Evolutionary conservation across 108 stramenopile species (phyloP).

Genomic region (Fistulifera solaris): DNA sequence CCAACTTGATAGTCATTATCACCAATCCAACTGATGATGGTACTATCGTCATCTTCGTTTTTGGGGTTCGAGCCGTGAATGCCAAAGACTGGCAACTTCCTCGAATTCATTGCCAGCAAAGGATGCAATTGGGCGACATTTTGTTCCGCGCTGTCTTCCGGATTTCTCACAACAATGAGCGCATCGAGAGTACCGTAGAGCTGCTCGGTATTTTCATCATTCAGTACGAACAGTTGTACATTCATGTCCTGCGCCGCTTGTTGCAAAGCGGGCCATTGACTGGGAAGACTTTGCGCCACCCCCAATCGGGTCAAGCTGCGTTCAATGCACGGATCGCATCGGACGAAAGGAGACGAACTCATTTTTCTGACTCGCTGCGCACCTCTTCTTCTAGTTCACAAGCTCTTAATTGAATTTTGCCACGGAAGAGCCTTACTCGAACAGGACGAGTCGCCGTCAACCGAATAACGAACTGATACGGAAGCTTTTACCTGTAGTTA

Average conservation of each 20-base stretch:
- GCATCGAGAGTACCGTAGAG: neutral
- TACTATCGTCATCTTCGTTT: neutral
- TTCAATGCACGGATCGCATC: slow-evolving; percentile 7
- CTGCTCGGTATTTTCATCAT: neutral
- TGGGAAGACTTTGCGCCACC: neutral
- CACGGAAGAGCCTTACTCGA: too few species aligned
- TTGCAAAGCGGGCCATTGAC: neutral
- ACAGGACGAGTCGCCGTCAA: too few species aligned
- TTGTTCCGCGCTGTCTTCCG: neutral
- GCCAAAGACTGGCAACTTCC: neutral
- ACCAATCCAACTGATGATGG: neutral
- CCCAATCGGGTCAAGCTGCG: neutral
- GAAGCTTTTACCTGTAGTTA: too few species aligned
- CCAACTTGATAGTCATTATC: neutral
- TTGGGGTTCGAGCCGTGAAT: neutral
- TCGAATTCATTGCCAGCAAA: neutral
- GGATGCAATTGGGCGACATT: neutral
- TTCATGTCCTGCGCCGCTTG: slow-evolving; percentile 4
- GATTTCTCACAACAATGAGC: neutral
- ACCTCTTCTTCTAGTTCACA: neutral
- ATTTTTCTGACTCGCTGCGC: neutral
- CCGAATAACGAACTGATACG: too few species aligned
- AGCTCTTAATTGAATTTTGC: too few species aligned
- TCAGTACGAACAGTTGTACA: neutral
- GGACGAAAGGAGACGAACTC: neutral